phyloP scores from a whole-genome alignment of 1,284 basidiomycete species.

The Ustilago lituana region DNA sequence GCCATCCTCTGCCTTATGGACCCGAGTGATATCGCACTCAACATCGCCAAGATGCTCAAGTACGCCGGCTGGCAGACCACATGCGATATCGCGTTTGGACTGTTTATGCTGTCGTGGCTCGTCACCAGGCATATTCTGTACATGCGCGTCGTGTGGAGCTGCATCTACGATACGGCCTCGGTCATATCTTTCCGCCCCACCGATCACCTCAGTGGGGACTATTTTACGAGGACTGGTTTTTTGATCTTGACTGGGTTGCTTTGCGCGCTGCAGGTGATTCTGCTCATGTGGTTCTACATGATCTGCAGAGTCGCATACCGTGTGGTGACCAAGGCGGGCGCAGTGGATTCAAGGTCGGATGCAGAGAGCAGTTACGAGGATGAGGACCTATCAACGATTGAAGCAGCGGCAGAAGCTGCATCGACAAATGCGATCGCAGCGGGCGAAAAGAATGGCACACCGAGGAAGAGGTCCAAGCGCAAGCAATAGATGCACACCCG shows the following conservation, averaged over 20 bases:
- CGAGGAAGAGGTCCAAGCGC: conserved; percentile 24
- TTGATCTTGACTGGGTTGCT: conserved; percentile 45
- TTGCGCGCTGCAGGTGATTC: conserved; percentile 72
- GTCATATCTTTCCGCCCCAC: conserved; percentile 29
- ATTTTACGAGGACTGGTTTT: conserved; percentile 24
- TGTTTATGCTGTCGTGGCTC: conserved; percentile 70
- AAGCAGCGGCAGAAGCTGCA: conserved; percentile 2
- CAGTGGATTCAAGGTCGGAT: conserved; percentile 74
- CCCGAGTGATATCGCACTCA: conserved; percentile 87
- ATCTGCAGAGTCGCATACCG: conserved; percentile 82
- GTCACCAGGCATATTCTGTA: conserved; percentile 62
- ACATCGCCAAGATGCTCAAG: conserved; percentile 87
- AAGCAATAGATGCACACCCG: conserved; percentile 11
- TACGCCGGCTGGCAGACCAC: conserved; percentile 78
- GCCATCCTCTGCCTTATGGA: conserved; percentile 92
- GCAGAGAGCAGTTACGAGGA: conserved; percentile 50
- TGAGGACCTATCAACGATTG: conserved; percentile 10
- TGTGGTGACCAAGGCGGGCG: conserved; percentile 80
- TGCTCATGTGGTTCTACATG: conserved; percentile 85
- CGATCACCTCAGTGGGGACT: conserved; percentile 18
- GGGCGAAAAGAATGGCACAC: conserved; percentile 1
- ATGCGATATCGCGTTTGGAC: conserved; percentile 81
- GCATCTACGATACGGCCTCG: conserved; percentile 35
- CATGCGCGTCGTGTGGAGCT: conserved; percentile 52
- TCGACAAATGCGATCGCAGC: neutral